Evolutionary conservation across 2,329 filamentous ascomycete species (phyloP), one percentile per base, ranked within the genome.

Genomic region (Curvularia sp.): DNA sequence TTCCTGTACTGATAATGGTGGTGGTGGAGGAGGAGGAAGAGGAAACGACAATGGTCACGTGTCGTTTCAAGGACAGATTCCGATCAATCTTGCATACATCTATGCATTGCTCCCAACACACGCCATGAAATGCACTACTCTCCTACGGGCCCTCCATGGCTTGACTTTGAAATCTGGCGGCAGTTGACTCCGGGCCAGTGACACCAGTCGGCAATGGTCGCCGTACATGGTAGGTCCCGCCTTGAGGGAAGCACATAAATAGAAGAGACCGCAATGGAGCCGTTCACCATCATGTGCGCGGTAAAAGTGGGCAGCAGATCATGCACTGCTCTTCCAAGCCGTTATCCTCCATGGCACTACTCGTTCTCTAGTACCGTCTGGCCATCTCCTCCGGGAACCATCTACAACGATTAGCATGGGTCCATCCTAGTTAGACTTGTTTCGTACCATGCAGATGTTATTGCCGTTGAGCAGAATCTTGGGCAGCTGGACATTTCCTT

Each of bases 401-500:
- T 74, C 73, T 76, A 43, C 18, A 20, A 26, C 24, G 10, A 44
- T 70, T 47, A 70, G 62, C 26, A 49, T 22, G 31, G 35, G 22
- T 18, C 26, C 31, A 10, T 26, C 35, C 31, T 24, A 33, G 15
- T n/a, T 42, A 20, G 43, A 13, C 24, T 28, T 35, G 28, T 30
- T 5, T 68, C 84, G 55, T 85, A 97, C 95, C 95, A 99, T 99
- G 90, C 94, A 98, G 65, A 99, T 92, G 74, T 98, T 98, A 82
- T 99, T 99, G 57, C 95, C 95, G 73, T 99, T 99, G 39, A 99
- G 82, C 42, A 99, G 81, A 61, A 99, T 97, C 84, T 98, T 98
- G 51, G 93, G 86, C 41, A 99, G 86, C 78, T 96, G 96, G 46
- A 88, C 91, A 78, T 94, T 89, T 70, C 90, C 88, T 61, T 94